A percentile compares a stretch with the other conserved stretches of the same genome.
Evolutionary conservation across 176 grass and related monocot genomes (phyloP).

Genomic region (Bonia amplexicaulis): DNA sequence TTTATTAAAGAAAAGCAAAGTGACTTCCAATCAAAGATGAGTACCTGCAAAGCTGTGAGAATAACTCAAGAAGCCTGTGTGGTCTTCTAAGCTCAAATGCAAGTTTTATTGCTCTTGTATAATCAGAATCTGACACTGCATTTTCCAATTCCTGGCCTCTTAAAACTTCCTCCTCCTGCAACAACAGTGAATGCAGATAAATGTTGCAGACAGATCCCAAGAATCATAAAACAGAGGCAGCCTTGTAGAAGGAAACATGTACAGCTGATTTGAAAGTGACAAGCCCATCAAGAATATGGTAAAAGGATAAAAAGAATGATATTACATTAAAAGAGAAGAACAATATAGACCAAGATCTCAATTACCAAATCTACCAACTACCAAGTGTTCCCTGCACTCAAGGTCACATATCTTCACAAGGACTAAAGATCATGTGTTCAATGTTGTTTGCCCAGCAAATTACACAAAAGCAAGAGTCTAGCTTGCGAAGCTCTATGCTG

Average conservation of each 20-base stretch:
- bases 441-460: not conserved
- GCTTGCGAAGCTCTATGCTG: not conserved
- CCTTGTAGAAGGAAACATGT: not conserved
- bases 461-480: not conserved
- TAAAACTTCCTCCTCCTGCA: slow-evolving; percentile 75
- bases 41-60: slow-evolving; percentile 68
- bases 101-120: slow-evolving; percentile 81
- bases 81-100: slow-evolving; percentile 93
- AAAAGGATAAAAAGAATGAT: not conserved
- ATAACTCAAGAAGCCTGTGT: slow-evolving; percentile 82
- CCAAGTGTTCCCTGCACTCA: not conserved
- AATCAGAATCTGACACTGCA: slow-evolving; percentile 84
- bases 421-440: not conserved
- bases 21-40: not conserved
- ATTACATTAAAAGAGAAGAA: not conserved
- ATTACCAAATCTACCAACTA: not conserved
- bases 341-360: not conserved
- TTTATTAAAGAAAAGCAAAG: not conserved
- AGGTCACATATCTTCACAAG: not conserved
- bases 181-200: slow-evolving; percentile 6
- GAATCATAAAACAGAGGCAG: not conserved
- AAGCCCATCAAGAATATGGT: not conserved
- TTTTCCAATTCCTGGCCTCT: slow-evolving; percentile 94
- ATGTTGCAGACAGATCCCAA: not conserved
- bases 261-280: not conserved